Evolutionary conservation across 2,329 filamentous ascomycete species (phyloP).

Genomic region (Calonectria honghensis): DNA sequence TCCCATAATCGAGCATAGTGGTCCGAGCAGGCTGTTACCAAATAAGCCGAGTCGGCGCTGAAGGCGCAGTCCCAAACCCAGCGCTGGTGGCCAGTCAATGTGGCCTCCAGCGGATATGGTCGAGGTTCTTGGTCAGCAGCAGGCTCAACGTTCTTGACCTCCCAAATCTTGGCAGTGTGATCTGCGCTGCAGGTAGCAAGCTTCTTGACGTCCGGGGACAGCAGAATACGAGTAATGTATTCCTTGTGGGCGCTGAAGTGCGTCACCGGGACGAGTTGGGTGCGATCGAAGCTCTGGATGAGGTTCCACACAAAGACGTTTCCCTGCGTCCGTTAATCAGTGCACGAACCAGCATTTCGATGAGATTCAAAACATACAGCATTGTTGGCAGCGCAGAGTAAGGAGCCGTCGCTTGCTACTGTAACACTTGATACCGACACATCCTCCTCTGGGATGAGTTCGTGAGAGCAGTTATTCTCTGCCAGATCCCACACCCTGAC

Average conservation of each 20-base stretch:
- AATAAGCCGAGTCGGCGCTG: constrained; percentile 92
- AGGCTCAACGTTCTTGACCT: constrained; percentile 82
- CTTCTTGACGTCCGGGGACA: constrained; percentile 95
- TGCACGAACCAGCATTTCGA: background rate
- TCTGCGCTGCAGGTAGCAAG: constrained; percentile 95
- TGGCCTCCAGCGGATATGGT: constrained; percentile 88
- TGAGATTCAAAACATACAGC: constrained; percentile 72
- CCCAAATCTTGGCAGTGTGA: constrained; percentile 97
- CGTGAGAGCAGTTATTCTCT: constrained; percentile 97
- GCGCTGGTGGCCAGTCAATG: constrained; percentile 90
- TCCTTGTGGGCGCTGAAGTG: constrained; percentile 94
- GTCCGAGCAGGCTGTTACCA: constrained; percentile 94
- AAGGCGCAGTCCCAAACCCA: constrained; percentile 99
- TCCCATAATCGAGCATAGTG: constrained; percentile 97
- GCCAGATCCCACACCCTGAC: constrained; percentile 97
- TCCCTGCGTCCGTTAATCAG: constrained; percentile 73
- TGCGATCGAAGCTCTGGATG: constrained; percentile 87
- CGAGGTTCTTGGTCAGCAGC: constrained; percentile 65
- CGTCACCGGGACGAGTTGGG: constrained; percentile 88
- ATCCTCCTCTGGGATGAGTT: constrained; percentile 96
- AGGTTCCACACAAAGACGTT: constrained; percentile 99
- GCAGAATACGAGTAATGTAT: constrained; percentile 92
- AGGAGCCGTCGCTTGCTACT: constrained; percentile 93
- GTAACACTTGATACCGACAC: constrained; percentile 95
- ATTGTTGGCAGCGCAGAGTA: constrained; percentile 96